These are phyloP conservation scores for Lactarius quietus DNA, from an alignment of 768 basidiomycete genomes.

Conservation along the genomic window DNA sequence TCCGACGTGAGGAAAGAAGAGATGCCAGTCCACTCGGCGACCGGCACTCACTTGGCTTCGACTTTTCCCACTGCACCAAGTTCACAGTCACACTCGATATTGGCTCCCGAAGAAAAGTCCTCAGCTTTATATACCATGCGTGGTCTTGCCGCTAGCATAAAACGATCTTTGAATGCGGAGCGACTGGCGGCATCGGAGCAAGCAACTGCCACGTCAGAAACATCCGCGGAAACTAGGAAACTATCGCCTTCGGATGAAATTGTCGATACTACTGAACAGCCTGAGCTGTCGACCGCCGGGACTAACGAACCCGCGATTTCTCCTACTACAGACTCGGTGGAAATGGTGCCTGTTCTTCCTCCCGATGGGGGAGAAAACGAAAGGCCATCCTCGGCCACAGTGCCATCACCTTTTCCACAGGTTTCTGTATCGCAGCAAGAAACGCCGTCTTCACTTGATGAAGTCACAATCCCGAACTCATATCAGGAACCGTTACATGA, in stretches of 20 bases:
- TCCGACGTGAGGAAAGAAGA: not conserved
- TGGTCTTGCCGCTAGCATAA: constrained; percentile 22
- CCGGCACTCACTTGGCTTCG: not conserved
- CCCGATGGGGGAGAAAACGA: not conserved
- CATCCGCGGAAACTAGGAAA: not conserved
- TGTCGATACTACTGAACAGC: not conserved
- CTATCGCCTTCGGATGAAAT: not conserved
- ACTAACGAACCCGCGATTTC: not conserved
- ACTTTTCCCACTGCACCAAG: not conserved
- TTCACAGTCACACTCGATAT: constrained; percentile 17
- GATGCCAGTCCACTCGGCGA: not conserved
- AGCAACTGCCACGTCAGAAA: not conserved
- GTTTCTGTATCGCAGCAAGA: not conserved
- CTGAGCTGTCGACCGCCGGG: not conserved
- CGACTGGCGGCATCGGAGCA: constrained; percentile 7
- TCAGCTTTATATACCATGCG: constrained; percentile 11
- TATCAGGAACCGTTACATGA: not conserved
- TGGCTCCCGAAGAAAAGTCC: constrained; percentile 11
- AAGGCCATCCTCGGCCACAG: not conserved
- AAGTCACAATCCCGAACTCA: not conserved
- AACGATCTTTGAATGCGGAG: constrained; percentile 21
- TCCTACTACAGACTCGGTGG: not conserved
- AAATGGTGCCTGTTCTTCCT: not conserved
- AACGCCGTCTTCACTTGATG: not conserved
- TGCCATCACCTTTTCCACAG: not conserved